Evolutionary conservation across 306 rosid species (phyloP), one percentile per base, ranked within the genome.

Genomic region (Fragaria iinumae): DNA sequence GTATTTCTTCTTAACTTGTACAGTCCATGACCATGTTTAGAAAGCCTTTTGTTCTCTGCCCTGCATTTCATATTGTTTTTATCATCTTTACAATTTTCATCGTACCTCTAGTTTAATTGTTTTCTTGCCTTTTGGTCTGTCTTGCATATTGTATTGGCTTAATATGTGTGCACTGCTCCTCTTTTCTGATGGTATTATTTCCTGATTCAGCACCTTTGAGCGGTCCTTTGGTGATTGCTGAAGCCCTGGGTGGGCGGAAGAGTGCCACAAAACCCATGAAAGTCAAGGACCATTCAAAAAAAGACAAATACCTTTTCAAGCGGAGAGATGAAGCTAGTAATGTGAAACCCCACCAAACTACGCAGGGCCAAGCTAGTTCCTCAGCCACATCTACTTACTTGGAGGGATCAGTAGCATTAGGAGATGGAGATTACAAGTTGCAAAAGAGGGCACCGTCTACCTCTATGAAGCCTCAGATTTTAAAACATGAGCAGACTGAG

Each of bases 221-320:
- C 76, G 98, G 99, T 73, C 99, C 99, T 0, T 43, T 93, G 85
- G 97, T 91, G 82, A 89, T 93, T 66, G 97, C 97, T 2, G 99
- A 96, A 81, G 67, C 90, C 79, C 80, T 90, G 80, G 91, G 96
- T 17, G 91, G 86, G 79, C 85, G 84, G 76, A 96, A 81, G 83
- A 83, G 56, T 65, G 65, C 87, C 43, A 38, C 86, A 11, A 96
- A 88, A 89, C 84, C 85, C 41, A 73, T 60, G 80, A 93, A 93
- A 86, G 86, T 85, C 41, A 96, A 91, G 89, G 98, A 89, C 52
- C 86, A 8, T 81, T 78, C 88, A 18, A 96, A 96, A 79, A 95
- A 92, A 81, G 94, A 93, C 66, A 93, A 82, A 80, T 96, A 96
- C 78, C 93, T 96, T 77, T 86, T 96, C 74, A 93, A 93, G 86